These are phyloP conservation scores for Castanea crenata DNA, from an alignment of 306 rosid species.

Conservation along the genomic window DNA sequence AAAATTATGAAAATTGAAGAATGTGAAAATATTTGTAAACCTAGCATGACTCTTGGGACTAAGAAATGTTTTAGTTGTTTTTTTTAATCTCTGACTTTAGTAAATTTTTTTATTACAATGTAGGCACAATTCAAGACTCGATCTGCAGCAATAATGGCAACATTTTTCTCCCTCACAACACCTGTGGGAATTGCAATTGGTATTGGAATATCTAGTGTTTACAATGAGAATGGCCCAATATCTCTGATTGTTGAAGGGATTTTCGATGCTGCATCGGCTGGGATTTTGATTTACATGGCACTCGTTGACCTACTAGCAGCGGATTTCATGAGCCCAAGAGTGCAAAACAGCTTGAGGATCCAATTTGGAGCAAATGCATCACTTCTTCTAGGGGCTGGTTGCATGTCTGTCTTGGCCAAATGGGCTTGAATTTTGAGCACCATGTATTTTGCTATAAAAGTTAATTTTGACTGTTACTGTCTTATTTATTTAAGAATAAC, in stretches of 20 bases:
- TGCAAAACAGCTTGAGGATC: constrained; percentile 49
- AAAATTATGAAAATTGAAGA: no score
- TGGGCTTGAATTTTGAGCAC: constrained; percentile 52
- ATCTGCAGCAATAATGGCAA: constrained; percentile 51
- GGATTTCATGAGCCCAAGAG: constrained; percentile 61
- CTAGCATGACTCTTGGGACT: no score
- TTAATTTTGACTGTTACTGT: no score
- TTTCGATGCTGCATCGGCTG: constrained; percentile 62
- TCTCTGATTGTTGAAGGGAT: constrained; percentile 61
- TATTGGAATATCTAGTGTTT: constrained; percentile 44
- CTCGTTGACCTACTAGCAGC: constrained; percentile 73
- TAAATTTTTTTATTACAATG: not conserved
- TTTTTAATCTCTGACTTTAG: no score
- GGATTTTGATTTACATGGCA: constrained; percentile 76
- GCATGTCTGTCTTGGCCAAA: constrained; percentile 59
- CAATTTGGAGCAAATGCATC: constrained; percentile 51
- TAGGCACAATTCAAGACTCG: constrained; percentile 59
- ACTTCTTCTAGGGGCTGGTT: constrained; percentile 69
- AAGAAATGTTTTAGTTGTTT: no score
- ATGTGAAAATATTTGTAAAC: no score
- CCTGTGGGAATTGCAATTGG: constrained; percentile 72
- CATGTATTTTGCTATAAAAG: not conserved
- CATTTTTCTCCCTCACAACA: constrained; percentile 66
- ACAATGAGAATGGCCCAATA: constrained; percentile 45
- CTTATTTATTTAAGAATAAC: no score